These are phyloP conservation scores for Cordyceps farinosa DNA, from an alignment of 2,329 filamentous ascomycete genomes.

Conservation along the genomic window DNA sequence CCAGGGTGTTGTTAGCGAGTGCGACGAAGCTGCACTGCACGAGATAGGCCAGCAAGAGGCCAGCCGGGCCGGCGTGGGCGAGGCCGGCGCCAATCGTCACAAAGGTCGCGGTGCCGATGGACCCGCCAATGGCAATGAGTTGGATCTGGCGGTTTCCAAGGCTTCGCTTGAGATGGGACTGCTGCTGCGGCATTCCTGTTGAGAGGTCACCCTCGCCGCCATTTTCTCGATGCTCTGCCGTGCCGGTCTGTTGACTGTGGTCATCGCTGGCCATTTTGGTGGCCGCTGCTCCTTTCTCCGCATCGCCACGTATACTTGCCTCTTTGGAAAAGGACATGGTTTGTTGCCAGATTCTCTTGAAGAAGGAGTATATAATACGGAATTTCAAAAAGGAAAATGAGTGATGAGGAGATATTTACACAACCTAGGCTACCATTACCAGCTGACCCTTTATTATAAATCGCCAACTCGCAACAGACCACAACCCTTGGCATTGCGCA, in stretches of 20 bases:
- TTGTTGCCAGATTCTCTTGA: too few relatives aligned
- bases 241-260: background rate
- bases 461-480: background rate
- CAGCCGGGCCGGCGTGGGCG: conserved; percentile 39
- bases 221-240: background rate
- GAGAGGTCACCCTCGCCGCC: background rate
- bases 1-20: conserved; percentile 61
- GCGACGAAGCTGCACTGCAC: conserved; percentile 54
- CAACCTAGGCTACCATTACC: too few relatives aligned
- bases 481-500: background rate
- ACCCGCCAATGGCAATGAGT: conserved; percentile 37
- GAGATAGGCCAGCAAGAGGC: conserved; percentile 56
- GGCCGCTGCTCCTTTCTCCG: background rate
- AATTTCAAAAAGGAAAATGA: too few relatives aligned
- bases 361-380: too few relatives aligned
- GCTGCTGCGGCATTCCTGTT: background rate
- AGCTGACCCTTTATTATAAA: too few relatives aligned
- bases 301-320: background rate
- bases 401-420: too few relatives aligned
- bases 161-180: background rate
- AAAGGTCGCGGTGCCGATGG: background rate
- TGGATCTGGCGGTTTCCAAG: background rate
- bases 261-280: background rate
- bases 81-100: conserved; percentile 56
- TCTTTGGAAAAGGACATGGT: background rate